Evolutionary conservation across 176 grass and related monocot genomes (phyloP).

Genomic region (Themeda triandra): DNA sequence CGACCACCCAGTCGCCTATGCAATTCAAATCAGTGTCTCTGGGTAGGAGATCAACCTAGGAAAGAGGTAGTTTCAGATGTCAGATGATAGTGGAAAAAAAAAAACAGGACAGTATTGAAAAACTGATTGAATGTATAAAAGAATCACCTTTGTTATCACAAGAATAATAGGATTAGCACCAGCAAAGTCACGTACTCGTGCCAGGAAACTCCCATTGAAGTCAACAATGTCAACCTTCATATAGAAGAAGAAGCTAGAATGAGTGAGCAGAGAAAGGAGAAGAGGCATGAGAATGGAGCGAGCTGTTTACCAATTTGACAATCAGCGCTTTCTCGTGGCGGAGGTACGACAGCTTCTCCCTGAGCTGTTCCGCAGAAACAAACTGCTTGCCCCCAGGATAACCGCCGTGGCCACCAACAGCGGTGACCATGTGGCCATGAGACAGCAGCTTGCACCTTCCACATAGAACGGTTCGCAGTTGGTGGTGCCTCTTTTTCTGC

Average conservation of each 20-base stretch:
- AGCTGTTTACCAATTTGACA: slow-evolving; percentile 58
- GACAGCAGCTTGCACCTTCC: slow-evolving; percentile 78
- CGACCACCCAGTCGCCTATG: slow-evolving; percentile 86
- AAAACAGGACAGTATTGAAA: neutral
- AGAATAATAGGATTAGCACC: slow-evolving; percentile 90
- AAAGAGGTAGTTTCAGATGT: neutral
- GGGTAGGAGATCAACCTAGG: slow-evolving; percentile 83
- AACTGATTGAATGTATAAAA: neutral
- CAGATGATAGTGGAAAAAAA: neutral
- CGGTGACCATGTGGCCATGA: slow-evolving; percentile 83
- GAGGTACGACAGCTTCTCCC: slow-evolving; percentile 77
- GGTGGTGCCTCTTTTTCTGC: slow-evolving; percentile 88
- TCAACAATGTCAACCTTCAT: slow-evolving; percentile 93
- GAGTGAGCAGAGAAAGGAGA: neutral
- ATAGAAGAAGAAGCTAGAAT: neutral
- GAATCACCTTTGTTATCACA: slow-evolving; percentile 85
- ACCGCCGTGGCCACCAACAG: slow-evolving; percentile 92
- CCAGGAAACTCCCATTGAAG: slow-evolving; percentile 93
- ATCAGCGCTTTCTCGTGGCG: slow-evolving; percentile 75
- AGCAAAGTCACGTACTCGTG: slow-evolving; percentile 74
- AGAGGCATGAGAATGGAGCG: neutral
- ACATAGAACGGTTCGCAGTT: slow-evolving; percentile 73
- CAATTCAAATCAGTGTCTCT: slow-evolving; percentile 88
- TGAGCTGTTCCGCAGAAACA: slow-evolving; percentile 59
- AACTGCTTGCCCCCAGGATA: slow-evolving; percentile 95